Evolutionary conservation across 768 basidiomycete genomes (phyloP).

Genomic region (Hemileccinum rubropunctum): DNA sequence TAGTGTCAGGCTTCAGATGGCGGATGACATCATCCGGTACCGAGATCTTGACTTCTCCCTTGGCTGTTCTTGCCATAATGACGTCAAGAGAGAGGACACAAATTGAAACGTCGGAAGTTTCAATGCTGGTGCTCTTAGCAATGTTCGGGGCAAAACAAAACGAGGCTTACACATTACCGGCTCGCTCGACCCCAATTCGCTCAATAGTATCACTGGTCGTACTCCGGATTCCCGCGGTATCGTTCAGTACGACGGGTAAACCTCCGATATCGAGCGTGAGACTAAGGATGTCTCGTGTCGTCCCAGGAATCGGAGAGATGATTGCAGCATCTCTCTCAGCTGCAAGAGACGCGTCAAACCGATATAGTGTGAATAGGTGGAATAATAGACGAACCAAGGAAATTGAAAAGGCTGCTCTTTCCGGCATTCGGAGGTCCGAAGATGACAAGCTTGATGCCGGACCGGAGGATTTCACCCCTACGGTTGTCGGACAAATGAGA

Average conservation of each 20-base stretch:
- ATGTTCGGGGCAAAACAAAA: background rate
- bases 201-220: slow-evolving; percentile 70
- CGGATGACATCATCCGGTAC: slow-evolving; percentile 48
- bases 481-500: slow-evolving; percentile 65
- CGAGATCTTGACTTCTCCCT: slow-evolving; percentile 13
- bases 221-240: slow-evolving; percentile 81
- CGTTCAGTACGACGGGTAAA: slow-evolving; percentile 73
- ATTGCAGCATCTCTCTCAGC: slow-evolving; percentile 89
- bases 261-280: slow-evolving; percentile 88
- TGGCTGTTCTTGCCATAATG: slow-evolving; percentile 13
- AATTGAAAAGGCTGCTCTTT: slow-evolving; percentile 89
- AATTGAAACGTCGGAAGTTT: slow-evolving; percentile 66
- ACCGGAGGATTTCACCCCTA: slow-evolving; percentile 79
- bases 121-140: slow-evolving; percentile 46
- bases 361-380: background rate
- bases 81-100: slow-evolving; percentile 77
- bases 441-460: slow-evolving; percentile 80
- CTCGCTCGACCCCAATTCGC: slow-evolving; percentile 76
- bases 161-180: slow-evolving; percentile 56
- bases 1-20: slow-evolving; percentile 55
- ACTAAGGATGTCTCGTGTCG: slow-evolving; percentile 85
- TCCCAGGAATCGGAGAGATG: slow-evolving; percentile 83
- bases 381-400: slow-evolving; percentile 51
- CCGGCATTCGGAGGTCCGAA: slow-evolving; percentile 94
- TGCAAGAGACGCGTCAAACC: slow-evolving; percentile 26